A percentile compares a stretch with the other conserved stretches of the same genome.
phyloP scores from a whole-genome alignment of 495 filamentous ascomycete species.

The Penicillium egyptiacum region DNA sequence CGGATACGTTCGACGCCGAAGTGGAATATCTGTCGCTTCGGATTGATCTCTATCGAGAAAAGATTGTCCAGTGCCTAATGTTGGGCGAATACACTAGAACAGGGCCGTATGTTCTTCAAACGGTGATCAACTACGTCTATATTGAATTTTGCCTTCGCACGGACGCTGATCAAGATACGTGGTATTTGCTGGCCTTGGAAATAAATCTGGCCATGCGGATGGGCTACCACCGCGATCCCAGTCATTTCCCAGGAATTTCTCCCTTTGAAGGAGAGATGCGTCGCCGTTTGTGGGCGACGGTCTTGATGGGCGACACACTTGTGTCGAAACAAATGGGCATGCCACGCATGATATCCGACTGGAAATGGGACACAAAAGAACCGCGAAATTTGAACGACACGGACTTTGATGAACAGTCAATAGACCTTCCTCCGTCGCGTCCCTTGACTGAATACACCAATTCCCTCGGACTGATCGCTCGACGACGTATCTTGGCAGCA shows the following conservation, averaged over 20 bases:
- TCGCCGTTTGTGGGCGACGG: slow-evolving; percentile 28
- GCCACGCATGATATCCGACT: slow-evolving; percentile 31
- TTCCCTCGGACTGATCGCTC: slow-evolving; percentile 33
- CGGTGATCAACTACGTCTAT: slow-evolving; percentile 29
- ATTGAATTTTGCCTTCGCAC: slow-evolving; percentile 18
- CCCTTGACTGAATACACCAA: slow-evolving; percentile 35
- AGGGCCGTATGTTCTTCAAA: slow-evolving; percentile 29
- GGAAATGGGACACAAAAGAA: slow-evolving; percentile 32
- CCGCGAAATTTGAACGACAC: slow-evolving; percentile 35
- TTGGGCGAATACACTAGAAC: slow-evolving; percentile 31
- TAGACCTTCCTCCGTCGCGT: slow-evolving; percentile 29
- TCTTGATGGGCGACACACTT: slow-evolving; percentile 27
- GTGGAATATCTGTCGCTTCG: slow-evolving; percentile 16
- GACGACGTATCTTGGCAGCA: slow-evolving; percentile 31
- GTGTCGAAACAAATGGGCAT: slow-evolving; percentile 35
- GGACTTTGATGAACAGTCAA: slow-evolving; percentile 32
- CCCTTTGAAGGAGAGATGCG: slow-evolving; percentile 35
- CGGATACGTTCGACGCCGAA: slow-evolving; percentile 11
- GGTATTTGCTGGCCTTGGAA: slow-evolving; percentile 26
- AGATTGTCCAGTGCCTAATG: slow-evolving; percentile 32
- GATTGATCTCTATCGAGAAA: slow-evolving; percentile 28
- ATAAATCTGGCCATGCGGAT: slow-evolving; percentile 31
- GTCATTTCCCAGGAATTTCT: slow-evolving; percentile 25
- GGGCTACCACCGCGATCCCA: slow-evolving; percentile 36
- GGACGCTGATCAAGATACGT: slow-evolving; percentile 22